Evolutionary conservation across 805 yeast genomes (phyloP), one percentile per base, ranked within the genome.

Genomic region (Candida multigemmis): DNA sequence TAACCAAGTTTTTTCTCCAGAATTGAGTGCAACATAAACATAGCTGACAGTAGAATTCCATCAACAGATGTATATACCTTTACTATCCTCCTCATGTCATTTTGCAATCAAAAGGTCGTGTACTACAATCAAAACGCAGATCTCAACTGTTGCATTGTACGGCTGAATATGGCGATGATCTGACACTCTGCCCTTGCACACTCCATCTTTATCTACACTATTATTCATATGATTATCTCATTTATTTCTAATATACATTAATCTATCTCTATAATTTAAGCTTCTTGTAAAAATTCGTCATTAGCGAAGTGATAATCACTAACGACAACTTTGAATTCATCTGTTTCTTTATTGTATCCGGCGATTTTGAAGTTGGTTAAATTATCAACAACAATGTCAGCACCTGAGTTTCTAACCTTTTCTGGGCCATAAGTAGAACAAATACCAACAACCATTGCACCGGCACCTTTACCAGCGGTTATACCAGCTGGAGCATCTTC

Each of bases 401-500:
- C 93, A 42, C 94, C 94, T 30, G 82, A 71, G 30, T 64, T 70
- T 55, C 75, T 68, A 33, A 83, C 78, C 48, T 68, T 68, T 34
- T 74, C 77, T 21, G 81, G 69, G 37, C 68, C 74, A 54, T 79
- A 81, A 29, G 91, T 75, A 35, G 89, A 77, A 40, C 87, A 80
- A 53, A 83, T 77, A 48, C 93, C 94, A 41, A 83, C 74, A 34
- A 81, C 78, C 48, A 70, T 65, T 50, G 91, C 85, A 33, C 87
- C 93, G 14, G 91, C 87, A 30, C 69, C 81, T 48, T 74, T 73
- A 47, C 93, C 94, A 21, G 94, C 89, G 42, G 71, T 57, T 37
- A 82, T 74, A 48, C 94, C 94, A 26, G 91, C 87, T 33, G 86
- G 89, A 24, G 94, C 93, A 50, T 83, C 94, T 60, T 83, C 94